phyloP scores from a whole-genome alignment of 805 yeast genomes.

The Candida qinlingensis region DNA sequence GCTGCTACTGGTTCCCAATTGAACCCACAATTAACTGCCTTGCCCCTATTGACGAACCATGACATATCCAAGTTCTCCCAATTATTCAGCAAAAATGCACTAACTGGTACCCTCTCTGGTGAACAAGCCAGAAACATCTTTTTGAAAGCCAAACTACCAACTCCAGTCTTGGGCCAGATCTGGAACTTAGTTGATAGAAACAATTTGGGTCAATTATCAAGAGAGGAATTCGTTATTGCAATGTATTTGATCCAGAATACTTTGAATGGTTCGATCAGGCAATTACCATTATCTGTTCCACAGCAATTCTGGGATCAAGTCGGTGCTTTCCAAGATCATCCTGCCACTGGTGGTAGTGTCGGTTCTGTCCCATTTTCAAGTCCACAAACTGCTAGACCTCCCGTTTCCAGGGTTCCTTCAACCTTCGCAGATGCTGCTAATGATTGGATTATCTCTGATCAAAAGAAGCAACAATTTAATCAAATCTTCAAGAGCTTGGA shows the following conservation, averaged over 20 bases:
- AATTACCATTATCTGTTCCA: conserved; percentile 49
- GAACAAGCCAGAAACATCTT: conserved; percentile 81
- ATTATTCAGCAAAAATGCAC: conserved; percentile 66
- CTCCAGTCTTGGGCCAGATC: conserved; percentile 70
- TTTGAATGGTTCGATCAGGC: conserved; percentile 56
- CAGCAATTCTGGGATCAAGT: conserved; percentile 34
- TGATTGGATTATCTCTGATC: conserved; percentile 66
- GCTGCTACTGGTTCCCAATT: conserved; percentile 24
- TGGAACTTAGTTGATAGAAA: conserved; percentile 85
- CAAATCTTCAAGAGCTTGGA: conserved; percentile 76
- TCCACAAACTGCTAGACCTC: conserved; percentile 19
- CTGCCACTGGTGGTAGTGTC: conserved; percentile 16
- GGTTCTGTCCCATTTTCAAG: conserved; percentile 1
- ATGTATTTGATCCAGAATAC: conserved; percentile 91
- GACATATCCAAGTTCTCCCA: conserved; percentile 64
- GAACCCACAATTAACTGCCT: conserved; percentile 21
- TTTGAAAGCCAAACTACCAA: conserved; percentile 81
- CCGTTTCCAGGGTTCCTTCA: conserved; percentile 31
- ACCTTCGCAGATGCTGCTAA: conserved; percentile 32
- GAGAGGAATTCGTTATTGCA: conserved; percentile 80
- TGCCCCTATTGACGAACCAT: conserved; percentile 49
- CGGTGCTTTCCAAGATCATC: conserved; percentile 15
- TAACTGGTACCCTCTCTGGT: conserved; percentile 59
- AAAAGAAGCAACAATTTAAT: conserved; percentile 74
- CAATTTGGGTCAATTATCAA: conserved; percentile 64